Evolutionary conservation across 345 rosid species (phyloP).

Genomic region (Acer saccharum): DNA sequence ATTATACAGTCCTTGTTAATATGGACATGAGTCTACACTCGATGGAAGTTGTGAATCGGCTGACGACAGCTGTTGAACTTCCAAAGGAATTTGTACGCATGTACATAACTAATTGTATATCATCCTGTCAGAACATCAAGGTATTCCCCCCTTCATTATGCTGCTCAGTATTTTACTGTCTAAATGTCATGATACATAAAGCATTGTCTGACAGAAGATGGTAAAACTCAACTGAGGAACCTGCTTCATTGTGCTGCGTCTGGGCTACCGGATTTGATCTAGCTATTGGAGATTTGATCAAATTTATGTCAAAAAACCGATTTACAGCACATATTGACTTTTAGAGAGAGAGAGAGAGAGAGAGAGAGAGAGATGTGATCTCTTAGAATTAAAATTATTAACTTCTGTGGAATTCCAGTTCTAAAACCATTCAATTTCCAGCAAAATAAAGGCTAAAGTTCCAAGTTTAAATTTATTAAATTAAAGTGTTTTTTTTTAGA

Average conservation of each 20-base stretch:
- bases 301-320: neutral
- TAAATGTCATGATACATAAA: neutral
- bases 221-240: neutral
- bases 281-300: neutral
- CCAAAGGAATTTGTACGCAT: slow-evolving; percentile 87
- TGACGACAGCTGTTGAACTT: slow-evolving; percentile 89
- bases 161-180: slow-evolving; percentile 7
- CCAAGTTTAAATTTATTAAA: neutral
- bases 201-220: slow-evolving; percentile 4
- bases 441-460: neutral
- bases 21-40: slow-evolving; percentile 99
- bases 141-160: slow-evolving; percentile 38
- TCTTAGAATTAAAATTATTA: neutral
- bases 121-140: slow-evolving; percentile 92
- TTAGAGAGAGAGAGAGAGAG: neutral
- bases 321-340: neutral
- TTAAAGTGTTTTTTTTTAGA: too few species aligned
- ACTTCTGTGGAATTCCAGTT: neutral
- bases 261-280: neutral
- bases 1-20: slow-evolving; percentile 80
- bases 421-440: neutral
- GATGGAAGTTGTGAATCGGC: slow-evolving; percentile 99
- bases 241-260: neutral
- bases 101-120: slow-evolving; percentile 95
- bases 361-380: neutral